These are phyloP conservation scores for Solanum hybrid DNA, from an alignment of 305 asterid species.

Conservation along the genomic window DNA sequence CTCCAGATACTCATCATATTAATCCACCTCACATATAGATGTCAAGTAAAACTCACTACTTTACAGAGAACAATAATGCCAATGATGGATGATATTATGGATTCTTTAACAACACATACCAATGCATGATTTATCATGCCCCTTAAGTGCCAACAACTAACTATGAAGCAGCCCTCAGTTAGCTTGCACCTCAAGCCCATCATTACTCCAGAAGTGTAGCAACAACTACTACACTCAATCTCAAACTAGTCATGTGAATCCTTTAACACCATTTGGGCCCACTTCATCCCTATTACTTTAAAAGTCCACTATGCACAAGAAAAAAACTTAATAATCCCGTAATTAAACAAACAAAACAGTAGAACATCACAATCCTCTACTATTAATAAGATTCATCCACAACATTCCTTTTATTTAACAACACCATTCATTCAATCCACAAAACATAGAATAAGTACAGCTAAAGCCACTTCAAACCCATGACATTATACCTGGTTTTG, in stretches of 20 bases:
- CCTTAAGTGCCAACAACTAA: neutral
- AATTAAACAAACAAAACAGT: neutral
- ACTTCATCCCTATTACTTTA: neutral
- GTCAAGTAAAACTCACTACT: neutral
- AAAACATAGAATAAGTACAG: neutral
- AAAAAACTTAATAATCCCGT: neutral
- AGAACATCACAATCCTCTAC: neutral
- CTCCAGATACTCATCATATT: neutral
- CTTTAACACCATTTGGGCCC: neutral
- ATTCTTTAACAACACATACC: neutral
- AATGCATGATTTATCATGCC: neutral
- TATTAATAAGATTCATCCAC: neutral
- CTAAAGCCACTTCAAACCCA: neutral
- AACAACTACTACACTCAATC: neutral
- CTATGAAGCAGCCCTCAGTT: neutral
- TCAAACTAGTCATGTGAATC: neutral
- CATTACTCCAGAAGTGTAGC: neutral
- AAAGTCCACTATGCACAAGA: neutral
- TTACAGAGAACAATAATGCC: neutral
- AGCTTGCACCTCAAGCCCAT: neutral
- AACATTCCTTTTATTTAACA: neutral
- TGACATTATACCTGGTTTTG: slow-evolving; percentile 41
- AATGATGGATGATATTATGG: neutral
- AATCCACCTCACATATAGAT: neutral
- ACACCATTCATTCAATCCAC: neutral